Conservation (phyloP, 148 eudicot species). For the Linanthus parryae region DNA sequence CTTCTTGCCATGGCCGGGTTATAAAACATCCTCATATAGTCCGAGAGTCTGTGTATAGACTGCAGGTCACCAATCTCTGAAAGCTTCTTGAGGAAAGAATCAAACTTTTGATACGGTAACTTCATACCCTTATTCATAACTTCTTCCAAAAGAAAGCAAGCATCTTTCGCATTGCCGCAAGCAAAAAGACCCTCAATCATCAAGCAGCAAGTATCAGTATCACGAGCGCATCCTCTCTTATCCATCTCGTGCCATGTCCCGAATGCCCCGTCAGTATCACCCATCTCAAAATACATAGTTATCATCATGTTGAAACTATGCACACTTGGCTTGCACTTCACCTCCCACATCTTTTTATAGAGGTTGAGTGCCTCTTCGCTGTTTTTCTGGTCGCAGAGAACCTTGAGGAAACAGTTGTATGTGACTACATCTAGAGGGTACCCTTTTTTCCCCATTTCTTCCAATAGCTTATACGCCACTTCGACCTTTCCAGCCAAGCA, state of each 20-base stretch:
- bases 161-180: conserved; percentile 40
- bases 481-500: conserved; percentile 60
- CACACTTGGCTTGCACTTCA: conserved; percentile 71
- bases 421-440: conserved; percentile 94
- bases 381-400: conserved; percentile 72
- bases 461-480: conserved; percentile 68
- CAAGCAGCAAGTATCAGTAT: conserved; percentile 59
- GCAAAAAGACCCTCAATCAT: conserved; percentile 93
- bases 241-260: conserved; percentile 82
- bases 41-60: conserved; percentile 72
- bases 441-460: conserved; percentile 76
- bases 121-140: conserved; percentile 57
- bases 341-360: conserved; percentile 56
- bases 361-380: conserved; percentile 60
- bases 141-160: conserved; percentile 65
- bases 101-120: conserved; percentile 68
- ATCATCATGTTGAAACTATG: conserved; percentile 83
- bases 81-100: conserved; percentile 60
- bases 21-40: conserved; percentile 74
- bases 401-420: conserved; percentile 90
- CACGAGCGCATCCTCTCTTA: conserved; percentile 47
- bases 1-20: conserved; percentile 91
- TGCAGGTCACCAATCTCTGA: conserved; percentile 69
- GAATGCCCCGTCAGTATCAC: conserved; percentile 70
- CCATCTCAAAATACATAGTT: conserved; percentile 62